phyloP scores from a whole-genome alignment of 106 monocot species.

The Acanthochlamys bracteata region DNA sequence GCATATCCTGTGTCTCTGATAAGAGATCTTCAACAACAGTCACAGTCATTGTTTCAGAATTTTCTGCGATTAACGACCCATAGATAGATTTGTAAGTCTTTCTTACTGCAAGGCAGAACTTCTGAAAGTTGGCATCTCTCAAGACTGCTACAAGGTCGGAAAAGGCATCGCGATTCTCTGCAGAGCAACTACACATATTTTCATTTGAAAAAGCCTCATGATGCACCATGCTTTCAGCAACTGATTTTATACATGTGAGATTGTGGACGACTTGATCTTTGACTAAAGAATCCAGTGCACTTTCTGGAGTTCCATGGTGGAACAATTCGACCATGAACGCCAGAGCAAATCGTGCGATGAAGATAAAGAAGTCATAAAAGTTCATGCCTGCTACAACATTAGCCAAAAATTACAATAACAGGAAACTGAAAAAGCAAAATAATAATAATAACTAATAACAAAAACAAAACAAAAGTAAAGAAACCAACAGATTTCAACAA shows the following conservation, averaged over 20 bases:
- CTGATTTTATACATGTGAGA: conserved; percentile 36
- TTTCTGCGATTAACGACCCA: background rate
- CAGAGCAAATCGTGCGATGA: conserved; percentile 56
- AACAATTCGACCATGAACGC: conserved; percentile 43
- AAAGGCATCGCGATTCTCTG: conserved; percentile 28
- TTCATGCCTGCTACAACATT: conserved; percentile 97
- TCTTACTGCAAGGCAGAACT: conserved; percentile 27
- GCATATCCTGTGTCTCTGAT: background rate
- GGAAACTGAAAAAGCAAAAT: background rate
- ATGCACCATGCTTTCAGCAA: conserved; percentile 57
- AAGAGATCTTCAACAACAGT: conserved; percentile 4
- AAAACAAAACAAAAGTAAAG: background rate
- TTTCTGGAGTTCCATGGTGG: conserved; percentile 13
- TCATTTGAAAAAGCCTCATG: conserved; percentile 59
- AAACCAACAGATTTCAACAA: background rate
- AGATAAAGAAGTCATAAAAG: conserved; percentile 78
- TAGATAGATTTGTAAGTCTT: conserved; percentile 22
- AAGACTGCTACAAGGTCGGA: conserved; percentile 28
- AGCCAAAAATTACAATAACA: background rate
- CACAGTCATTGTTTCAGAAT: background rate
- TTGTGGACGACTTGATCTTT: conserved; percentile 35
- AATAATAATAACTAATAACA: background rate
- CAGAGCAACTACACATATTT: conserved; percentile 29
- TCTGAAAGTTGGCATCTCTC: conserved; percentile 39
- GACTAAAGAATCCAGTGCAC: background rate